phyloP scores from a whole-genome alignment of 2,329 filamentous ascomycete species.

The Claviceps maximensis region DNA sequence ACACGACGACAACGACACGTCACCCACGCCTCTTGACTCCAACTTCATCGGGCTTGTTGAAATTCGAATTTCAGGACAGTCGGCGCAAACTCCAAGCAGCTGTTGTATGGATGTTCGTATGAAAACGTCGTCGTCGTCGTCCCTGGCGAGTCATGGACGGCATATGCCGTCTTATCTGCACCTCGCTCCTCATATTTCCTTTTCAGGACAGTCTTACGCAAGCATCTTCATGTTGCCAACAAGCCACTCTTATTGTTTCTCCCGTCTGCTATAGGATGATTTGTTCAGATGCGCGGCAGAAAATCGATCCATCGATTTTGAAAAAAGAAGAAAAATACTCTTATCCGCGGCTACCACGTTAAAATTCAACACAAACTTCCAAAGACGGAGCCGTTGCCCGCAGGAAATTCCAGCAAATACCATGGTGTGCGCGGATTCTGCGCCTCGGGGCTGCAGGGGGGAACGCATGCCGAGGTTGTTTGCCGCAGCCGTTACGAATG shows the following conservation, averaged over 20 bases:
- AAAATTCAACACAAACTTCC: background rate
- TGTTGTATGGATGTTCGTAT: background rate
- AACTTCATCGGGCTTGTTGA: background rate
- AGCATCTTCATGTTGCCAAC: background rate
- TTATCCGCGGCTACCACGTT: background rate
- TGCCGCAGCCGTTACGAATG: background rate
- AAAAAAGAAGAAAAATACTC: no score
- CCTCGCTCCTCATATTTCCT: background rate
- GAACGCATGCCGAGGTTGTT: background rate
- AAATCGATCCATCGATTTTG: background rate
- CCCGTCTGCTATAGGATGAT: background rate
- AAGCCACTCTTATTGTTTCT: background rate
- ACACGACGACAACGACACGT: no score
- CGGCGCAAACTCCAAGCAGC: background rate
- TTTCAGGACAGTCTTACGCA: background rate
- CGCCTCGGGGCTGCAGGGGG: no score
- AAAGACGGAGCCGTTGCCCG: background rate
- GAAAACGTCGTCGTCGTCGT: background rate
- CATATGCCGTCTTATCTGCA: background rate
- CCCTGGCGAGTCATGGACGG: background rate
- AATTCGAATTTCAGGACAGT: no score
- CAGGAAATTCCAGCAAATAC: no score
- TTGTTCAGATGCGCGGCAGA: background rate
- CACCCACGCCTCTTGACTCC: background rate
- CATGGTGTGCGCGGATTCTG: no score